Conservation (phyloP, 1,284 basidiomycete genomes). For the Ustilago lituana region DNA sequence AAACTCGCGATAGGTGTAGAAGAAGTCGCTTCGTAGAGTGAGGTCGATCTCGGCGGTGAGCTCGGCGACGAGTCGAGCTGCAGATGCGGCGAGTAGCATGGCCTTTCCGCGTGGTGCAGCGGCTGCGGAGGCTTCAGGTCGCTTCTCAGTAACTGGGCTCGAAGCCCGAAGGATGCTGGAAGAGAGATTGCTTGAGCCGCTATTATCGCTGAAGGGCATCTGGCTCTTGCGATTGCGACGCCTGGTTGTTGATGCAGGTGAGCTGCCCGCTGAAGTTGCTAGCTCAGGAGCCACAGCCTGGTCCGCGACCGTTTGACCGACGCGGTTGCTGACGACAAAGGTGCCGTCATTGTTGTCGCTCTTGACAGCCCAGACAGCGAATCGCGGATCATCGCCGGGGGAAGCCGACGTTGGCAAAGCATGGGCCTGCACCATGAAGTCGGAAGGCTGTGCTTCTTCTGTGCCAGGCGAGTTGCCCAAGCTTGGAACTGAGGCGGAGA, state of each 20-base stretch:
- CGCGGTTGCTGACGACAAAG: conserved; percentile 35
- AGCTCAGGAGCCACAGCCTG: conserved; percentile 4
- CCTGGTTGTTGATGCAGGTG: conserved; percentile 15
- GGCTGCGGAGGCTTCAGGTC: not conserved
- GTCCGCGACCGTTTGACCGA: conserved; percentile 22
- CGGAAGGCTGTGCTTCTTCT: conserved; percentile 3
- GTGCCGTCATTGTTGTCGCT: conserved; percentile 27
- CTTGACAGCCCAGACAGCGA: conserved; percentile 57
- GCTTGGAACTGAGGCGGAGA: not conserved
- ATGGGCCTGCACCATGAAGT: conserved; percentile 37
- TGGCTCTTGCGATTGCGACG: conserved; percentile 30
- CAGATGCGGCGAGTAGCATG: conserved; percentile 51
- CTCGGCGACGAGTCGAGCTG: conserved; percentile 56
- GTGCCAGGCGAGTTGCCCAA: not conserved
- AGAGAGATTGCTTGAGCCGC: conserved; percentile 1
- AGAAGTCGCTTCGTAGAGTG: conserved; percentile 56
- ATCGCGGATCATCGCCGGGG: conserved; percentile 58
- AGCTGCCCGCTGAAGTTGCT: conserved; percentile 8
- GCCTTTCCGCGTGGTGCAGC: conserved; percentile 10
- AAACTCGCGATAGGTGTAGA: conserved; percentile 59
- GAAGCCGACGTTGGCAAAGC: conserved; percentile 38
- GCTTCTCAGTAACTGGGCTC: conserved; percentile 15
- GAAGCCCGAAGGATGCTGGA: not conserved
- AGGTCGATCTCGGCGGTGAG: conserved; percentile 61
- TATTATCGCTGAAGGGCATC: conserved; percentile 10